phyloP scores from a whole-genome alignment of 2,329 filamentous ascomycete genomes.

The Aspergillus aculeatus region DNA sequence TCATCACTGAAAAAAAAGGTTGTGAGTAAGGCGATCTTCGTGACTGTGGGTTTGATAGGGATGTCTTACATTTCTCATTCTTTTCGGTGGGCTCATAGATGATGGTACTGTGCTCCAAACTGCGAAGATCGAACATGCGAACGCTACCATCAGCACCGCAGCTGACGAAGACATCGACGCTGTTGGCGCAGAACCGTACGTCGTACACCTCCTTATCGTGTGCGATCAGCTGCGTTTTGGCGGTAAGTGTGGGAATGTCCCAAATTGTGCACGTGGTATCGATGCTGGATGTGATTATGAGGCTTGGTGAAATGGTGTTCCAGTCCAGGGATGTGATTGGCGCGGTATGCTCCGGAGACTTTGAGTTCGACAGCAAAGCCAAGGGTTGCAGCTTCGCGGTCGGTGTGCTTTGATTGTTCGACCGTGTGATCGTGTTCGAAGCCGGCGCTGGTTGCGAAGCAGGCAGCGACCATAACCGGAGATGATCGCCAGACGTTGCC shows the following conservation, averaged over 20 bases:
- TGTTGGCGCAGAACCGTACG: slow-evolving; percentile 95
- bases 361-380: slow-evolving; percentile 92
- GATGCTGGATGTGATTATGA: slow-evolving; percentile 98
- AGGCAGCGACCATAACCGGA: slow-evolving; percentile 90
- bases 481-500: slow-evolving; percentile 90
- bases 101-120: slow-evolving; percentile 95
- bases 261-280: slow-evolving; percentile 99
- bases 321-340: slow-evolving; percentile 95
- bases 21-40: background rate
- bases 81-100: slow-evolving; percentile 97
- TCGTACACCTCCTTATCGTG: slow-evolving; percentile 99
- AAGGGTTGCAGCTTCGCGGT: slow-evolving; percentile 85
- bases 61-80: slow-evolving; percentile 60
- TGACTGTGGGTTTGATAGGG: background rate
- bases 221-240: slow-evolving; percentile 96
- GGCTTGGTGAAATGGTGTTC: slow-evolving; percentile 93
- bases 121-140: slow-evolving; percentile 96
- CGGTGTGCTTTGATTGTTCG: slow-evolving; percentile 60
- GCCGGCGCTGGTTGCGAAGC: slow-evolving; percentile 57
- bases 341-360: slow-evolving; percentile 96
- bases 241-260: slow-evolving; percentile 96
- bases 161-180: slow-evolving; percentile 97
- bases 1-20: slow-evolving; percentile 38
- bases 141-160: slow-evolving; percentile 97
- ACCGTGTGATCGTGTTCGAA: slow-evolving; percentile 68